A percentile compares a stretch with the other conserved stretches of the same genome.
phyloP scores from a whole-genome alignment of 2,329 filamentous ascomycete genomes.

The Colletotrichum salicis region DNA sequence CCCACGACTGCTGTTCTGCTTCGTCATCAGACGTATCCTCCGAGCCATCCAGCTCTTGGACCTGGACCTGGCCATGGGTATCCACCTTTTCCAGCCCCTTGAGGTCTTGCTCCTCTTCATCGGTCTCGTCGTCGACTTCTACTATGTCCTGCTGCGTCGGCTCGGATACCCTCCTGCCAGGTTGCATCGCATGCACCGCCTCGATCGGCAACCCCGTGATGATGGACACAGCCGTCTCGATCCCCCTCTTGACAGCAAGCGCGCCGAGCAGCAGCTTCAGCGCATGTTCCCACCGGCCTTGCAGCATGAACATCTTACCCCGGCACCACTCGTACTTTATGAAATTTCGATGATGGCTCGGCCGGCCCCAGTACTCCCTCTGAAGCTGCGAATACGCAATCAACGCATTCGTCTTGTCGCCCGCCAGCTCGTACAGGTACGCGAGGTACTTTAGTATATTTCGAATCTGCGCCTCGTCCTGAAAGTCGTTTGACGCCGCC shows the following conservation, averaged over 20 bases:
- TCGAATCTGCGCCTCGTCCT: conserved; percentile 29
- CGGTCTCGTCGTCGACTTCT: background rate
- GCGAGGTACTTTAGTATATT: conserved; percentile 35
- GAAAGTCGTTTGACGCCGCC: conserved; percentile 21
- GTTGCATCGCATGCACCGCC: conserved; percentile 24
- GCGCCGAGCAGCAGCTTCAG: conserved; percentile 33
- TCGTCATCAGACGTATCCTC: background rate
- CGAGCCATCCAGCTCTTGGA: background rate
- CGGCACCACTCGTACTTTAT: conserved; percentile 34
- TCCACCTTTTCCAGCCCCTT: background rate
- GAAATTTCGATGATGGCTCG: conserved; percentile 27
- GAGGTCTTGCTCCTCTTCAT: background rate
- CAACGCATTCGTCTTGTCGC: conserved; percentile 25
- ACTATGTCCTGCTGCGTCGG: background rate
- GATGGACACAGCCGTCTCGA: conserved; percentile 23
- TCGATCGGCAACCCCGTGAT: conserved; percentile 23
- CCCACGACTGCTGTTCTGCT: conserved; percentile 9
- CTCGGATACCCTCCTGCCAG: background rate
- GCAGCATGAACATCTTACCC: conserved; percentile 36
- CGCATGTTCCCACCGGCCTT: conserved; percentile 31
- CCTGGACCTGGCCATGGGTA: background rate
- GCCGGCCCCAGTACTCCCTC: conserved; percentile 28
- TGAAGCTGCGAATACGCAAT: conserved; percentile 36
- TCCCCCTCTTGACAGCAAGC: conserved; percentile 24
- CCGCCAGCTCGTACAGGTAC: conserved; percentile 33